These are phyloP conservation scores for Puccinia hordei DNA, from an alignment of 1,284 basidiomycete genomes.

Conservation along the genomic window DNA sequence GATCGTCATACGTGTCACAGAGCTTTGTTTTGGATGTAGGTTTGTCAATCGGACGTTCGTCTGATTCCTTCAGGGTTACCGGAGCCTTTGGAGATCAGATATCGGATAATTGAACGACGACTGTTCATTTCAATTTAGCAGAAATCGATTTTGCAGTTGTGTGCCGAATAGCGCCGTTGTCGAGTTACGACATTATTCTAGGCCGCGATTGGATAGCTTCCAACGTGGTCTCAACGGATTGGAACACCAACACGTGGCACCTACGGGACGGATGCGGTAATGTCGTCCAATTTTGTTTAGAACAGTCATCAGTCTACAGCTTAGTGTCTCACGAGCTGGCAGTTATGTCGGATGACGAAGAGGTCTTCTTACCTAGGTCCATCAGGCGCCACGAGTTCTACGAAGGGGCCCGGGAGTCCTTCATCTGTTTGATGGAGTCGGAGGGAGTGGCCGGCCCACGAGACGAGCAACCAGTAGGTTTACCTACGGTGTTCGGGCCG, in stretches of 20 bases:
- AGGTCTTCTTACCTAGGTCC: not conserved
- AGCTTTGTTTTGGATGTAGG: not conserved
- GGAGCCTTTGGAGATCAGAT: slow-evolving; percentile 9
- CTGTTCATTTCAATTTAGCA: not conserved
- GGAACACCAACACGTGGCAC: not conserved
- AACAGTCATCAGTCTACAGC: not conserved
- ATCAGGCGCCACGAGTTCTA: slow-evolving; percentile 13
- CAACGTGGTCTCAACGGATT: slow-evolving; percentile 1
- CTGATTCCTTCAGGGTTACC: slow-evolving; percentile 1
- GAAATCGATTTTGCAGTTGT: not conserved
- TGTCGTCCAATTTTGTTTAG: not conserved
- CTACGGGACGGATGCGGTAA: not conserved
- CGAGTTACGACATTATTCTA: slow-evolving; percentile 9
- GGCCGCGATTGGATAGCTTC: slow-evolving; percentile 17
- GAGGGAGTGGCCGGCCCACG: slow-evolving; percentile 16
- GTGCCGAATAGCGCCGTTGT: not conserved
- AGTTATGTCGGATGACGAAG: not conserved
- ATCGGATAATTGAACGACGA: not conserved
- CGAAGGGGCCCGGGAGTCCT: slow-evolving; percentile 13
- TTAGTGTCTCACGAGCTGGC: not conserved
- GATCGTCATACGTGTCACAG: not conserved
- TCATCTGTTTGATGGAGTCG: slow-evolving; percentile 25
- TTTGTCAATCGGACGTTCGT: not conserved
- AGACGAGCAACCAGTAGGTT: not conserved
- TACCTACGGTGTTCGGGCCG: slow-evolving; percentile 1